Evolutionary conservation across 2,329 filamentous ascomycete genomes (phyloP), one percentile per base, ranked within the genome.

Genomic region (Huntiella moniliformis): DNA sequence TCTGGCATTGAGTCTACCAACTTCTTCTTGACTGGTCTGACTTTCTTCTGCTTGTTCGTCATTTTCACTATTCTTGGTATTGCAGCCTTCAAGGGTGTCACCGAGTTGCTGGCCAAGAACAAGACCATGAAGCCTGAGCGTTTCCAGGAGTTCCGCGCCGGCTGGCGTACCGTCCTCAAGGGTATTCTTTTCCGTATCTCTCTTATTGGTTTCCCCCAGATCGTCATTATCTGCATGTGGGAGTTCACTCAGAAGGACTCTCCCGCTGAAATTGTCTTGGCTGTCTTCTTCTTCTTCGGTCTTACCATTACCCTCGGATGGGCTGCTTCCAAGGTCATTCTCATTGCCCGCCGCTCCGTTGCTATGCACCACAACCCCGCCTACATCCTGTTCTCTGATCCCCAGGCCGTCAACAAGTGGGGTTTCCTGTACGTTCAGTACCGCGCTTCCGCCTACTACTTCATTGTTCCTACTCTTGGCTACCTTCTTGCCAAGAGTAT

Each of bases 371-470:
- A 88, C 65, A 95, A 94, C 65, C 86, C 88, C 18, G 88, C 87
- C 22, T 95, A 95, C 63, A 94, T 95, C 54, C 77, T 96, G 51
- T 96, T 92, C 66, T 94, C 88, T 2, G 87, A 96, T 56, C 86
- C 87, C n/a, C 74, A 84, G 52, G 79, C 82, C 45, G 73, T 96
- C 52, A 94, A 95, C 73, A 93, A 94, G 65, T 95, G 87, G 88
- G 88, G 88, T 16, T 95, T 95, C 68, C 74, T 96, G 53, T 96
- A 96, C 59, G 85, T 96, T 36, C 87, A 94, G 61, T 95, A 93
- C 71, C 82, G 88, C 56, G 88, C 88, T 35, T 88, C 86, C 2
- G 85, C 86, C 35, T 95, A 94, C 71, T 95, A 92, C 67, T 95
- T 88, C 62, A 84, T 95, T 55, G 73, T 92, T 33, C 84, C 85